Base-by-base conservation (phyloP, 2,329 filamentous ascomycete species). In the Cadophora malorum region DNA sequence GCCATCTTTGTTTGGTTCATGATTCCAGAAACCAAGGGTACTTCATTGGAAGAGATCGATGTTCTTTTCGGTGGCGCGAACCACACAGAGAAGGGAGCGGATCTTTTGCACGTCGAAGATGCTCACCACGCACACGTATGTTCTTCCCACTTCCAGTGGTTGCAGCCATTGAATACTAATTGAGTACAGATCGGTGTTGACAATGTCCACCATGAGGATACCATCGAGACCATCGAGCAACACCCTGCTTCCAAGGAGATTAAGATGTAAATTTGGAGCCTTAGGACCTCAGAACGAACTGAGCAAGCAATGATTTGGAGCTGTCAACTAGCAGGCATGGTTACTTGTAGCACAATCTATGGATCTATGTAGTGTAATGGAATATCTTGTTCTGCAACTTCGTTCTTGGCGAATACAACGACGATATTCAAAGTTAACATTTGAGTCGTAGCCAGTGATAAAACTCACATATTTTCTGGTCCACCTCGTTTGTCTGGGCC, bases 11-110 rank as follows among this genome's bases (percentile, higher is more conserved):
- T 86, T 8, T 85, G 79, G 70, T 83, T 84, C 73, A 80, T 80
- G 55, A 78, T 88, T 1, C 86, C 86, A 0, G 85, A 88, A 74
- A 88, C 86, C 3, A 86, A 85, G 74, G 82, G 82, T 41, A 79
- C 83, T 23, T 81, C 82, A 2, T 79, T 88, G 3, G 86, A 88
- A 73, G 83, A 84, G 41, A 85, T 87, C 78, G 85, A 88, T 70
- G 79, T 80, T 0, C 79, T 87, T 5, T 88, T 88, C 82, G 83
- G 75, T 10, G 75, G 74, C 33, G 65, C 58, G 33, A 76, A 76
- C 59, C 76, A 77, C 49, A 71, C 70, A 6, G 76, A 76, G 65
- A 77, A 77, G 66, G 76, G 75, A 21, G 75, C 69, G 6, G 74
- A 75, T 25, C 56, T 74, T 14, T 60, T 77, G 6, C 67, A 73